Evolutionary conservation across 2,329 filamentous ascomycete genomes (phyloP).

Genomic region (Torrubiella hemipterigena): DNA sequence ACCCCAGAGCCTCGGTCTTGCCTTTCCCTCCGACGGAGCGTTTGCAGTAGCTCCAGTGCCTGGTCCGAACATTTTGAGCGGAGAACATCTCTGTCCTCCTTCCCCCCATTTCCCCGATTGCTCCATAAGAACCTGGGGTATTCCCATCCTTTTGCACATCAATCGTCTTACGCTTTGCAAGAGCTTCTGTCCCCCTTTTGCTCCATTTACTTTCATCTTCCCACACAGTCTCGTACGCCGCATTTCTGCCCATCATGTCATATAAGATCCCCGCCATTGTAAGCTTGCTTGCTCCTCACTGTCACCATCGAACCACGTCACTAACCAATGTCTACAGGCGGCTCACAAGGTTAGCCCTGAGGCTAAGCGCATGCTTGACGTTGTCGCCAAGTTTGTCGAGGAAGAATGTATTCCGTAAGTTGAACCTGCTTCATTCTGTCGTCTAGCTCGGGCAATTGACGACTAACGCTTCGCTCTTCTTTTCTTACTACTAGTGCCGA

Average conservation of each 20-base stretch:
- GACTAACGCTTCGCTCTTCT: neutral
- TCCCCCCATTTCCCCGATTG: neutral
- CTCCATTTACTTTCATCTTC: constrained; percentile 1
- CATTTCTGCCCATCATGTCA: constrained; percentile 21
- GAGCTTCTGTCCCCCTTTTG: constrained; percentile 1
- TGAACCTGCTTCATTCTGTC: neutral
- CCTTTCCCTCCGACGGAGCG: neutral
- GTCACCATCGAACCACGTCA: neutral
- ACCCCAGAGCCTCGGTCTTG: constrained; percentile 7
- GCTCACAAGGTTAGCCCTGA: constrained; percentile 61
- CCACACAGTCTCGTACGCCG: neutral
- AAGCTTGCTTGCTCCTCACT: constrained; percentile 10
- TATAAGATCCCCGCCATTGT: constrained; percentile 34
- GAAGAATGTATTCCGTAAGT: constrained; percentile 78
- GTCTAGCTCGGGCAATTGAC: neutral
- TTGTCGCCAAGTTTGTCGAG: constrained; percentile 92
- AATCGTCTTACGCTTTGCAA: constrained; percentile 2
- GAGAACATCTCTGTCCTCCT: neutral
- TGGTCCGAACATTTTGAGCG: neutral
- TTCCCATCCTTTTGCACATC: too few species aligned
- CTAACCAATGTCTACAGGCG: constrained; percentile 20
- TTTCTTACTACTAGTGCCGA: constrained; percentile 46
- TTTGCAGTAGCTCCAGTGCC: neutral
- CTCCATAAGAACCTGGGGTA: too few species aligned
- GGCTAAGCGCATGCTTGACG: constrained; percentile 72